Evolutionary conservation across 331 rosid genomes (phyloP), one percentile per base, ranked within the genome.

Genomic region (Acacia concinna): DNA sequence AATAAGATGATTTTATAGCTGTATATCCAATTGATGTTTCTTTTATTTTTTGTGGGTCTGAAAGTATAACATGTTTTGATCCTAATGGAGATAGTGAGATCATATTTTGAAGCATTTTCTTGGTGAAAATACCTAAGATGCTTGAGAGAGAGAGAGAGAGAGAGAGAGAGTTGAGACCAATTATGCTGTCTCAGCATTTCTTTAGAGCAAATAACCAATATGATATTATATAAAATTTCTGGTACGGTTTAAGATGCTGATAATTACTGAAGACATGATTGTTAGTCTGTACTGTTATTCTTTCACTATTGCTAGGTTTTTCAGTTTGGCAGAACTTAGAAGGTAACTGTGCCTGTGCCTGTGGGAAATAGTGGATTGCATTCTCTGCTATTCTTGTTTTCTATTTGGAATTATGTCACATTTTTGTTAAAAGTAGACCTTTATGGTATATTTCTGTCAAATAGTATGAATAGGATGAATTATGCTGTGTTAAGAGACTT

Each of bases 151-250:
- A n/a, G n/a, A n/a, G n/a, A n/a, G n/a, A n/a, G n/a, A n/a, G n/a
- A n/a, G n/a, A n/a, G n/a, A n/a, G n/a, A n/a, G 71, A 49, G 40
- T 76, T 71, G 78, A 62, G 74, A 40, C n/a, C 21, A 76, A 64
- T 38, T 44, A 1, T 60, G 31, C 28, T 32, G 72, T 62, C 51
- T 82, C 25, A 64, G 28, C 56, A 8, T 37, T 76, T 77, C 30
- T 59, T 80, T 63, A 51, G 77, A 73, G 74, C 68, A 49, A 40
- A 62, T 44, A 79, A 51, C 30, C 49, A 21, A 46, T 68, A 21
- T 27, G 20, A 37, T 81, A 43, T 67, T 35, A 57, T 27, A 67
- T 43, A 72, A 37, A 79, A 51, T 63, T 57, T 65, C 62, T 21
- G 57, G 30, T 78, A 47, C n/a, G 66, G 47, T 77, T 25, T 59